phyloP scores from a whole-genome alignment of 331 rosid genomes.

The Arachis monticola region DNA sequence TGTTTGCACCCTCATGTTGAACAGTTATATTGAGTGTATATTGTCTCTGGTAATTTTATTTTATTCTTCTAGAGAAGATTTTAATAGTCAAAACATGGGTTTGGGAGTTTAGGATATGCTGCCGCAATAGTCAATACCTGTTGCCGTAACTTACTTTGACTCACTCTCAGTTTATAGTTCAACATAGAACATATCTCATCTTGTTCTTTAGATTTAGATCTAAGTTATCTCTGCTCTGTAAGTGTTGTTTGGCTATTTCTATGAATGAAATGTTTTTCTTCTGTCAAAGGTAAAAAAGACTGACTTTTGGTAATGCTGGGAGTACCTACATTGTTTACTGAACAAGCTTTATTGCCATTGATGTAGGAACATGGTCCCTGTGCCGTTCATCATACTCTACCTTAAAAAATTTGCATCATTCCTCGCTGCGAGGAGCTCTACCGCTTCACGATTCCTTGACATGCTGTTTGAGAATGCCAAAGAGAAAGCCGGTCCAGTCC shows the following conservation, averaged over 20 bases:
- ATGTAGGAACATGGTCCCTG: slow-evolving; percentile 93
- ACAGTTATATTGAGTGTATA: slow-evolving; percentile 1
- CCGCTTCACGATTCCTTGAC: slow-evolving; percentile 62
- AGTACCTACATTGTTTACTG: slow-evolving; percentile 24
- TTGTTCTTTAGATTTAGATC: too few species aligned
- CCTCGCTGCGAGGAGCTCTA: slow-evolving; percentile 69
- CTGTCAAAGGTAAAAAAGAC: too few species aligned
- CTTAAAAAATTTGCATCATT: slow-evolving; percentile 69
- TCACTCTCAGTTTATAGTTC: too few species aligned
- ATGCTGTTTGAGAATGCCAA: slow-evolving; percentile 75
- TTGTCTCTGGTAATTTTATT: neutral
- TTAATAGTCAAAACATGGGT: neutral
- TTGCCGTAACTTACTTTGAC: neutral
- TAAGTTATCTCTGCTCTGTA: too few species aligned
- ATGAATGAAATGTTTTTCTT: too few species aligned
- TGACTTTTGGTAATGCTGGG: slow-evolving; percentile 17
- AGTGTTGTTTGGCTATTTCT: too few species aligned
- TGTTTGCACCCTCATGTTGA: slow-evolving; percentile 4
- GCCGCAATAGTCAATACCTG: neutral
- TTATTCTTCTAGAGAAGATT: slow-evolving; percentile 5
- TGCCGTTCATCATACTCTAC: slow-evolving; percentile 87
- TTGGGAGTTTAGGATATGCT: slow-evolving; percentile 28
- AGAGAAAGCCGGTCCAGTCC: slow-evolving; percentile 88
- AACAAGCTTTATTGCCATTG: slow-evolving; percentile 31
- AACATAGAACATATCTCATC: too few species aligned